Base-by-base conservation (phyloP, 2,329 filamentous ascomycete genomes). In the Colletotrichum sp. region DNA sequence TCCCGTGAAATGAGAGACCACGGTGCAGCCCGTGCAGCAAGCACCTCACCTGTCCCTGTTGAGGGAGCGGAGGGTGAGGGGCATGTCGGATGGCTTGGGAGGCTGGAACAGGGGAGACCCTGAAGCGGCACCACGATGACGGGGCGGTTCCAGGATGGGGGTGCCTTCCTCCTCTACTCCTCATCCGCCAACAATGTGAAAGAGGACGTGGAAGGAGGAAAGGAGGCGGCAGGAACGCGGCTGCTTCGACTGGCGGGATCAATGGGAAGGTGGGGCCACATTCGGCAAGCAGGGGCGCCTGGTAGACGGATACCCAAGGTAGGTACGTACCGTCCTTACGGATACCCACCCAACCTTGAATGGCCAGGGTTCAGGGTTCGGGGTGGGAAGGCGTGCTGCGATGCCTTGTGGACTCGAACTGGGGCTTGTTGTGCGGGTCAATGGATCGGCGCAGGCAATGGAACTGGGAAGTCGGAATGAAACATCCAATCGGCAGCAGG, bases 391-490 rank as follows among this genome's bases (percentile, higher is more conserved):
- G 22, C 44, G 28, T 28, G 39, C 44, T 70, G 59, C 25, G 13
- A 15, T n/a, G n/a, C 27, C 44, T 22, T 36, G 30, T 66, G 63
- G 63, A 67, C 68, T 72, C 63, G 72, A 71, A 27, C 13, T 13
- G 11, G 8, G n/a, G 28, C 68, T 48, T 19, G 39, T 7, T 72
- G 30, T 44, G 55, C 55, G 73, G 44, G n/a, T 52, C 44, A n/a
- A n/a, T 52, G n/a, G 44, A 75, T 75, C 73, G 55, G 65, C 71
- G 44, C 72, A 52, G 32, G 71, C 72, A 57, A 34, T 12, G 11
- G 44, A n/a, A 7, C 59, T 61, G 59, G 59, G 27, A 39, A 27
- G 70, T 68, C 63, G 72, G 69, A 55, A 55, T 32, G n/a, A 68
- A 73, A 68, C 57, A 25, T 7, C 73, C 73, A 73, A 75, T 75